Percentiles rank a stretch among this genome's conserved stretches.
Evolutionary conservation across 257 asterid genomes (phyloP).

Genomic region (Dorcoceras hygrometricum): DNA sequence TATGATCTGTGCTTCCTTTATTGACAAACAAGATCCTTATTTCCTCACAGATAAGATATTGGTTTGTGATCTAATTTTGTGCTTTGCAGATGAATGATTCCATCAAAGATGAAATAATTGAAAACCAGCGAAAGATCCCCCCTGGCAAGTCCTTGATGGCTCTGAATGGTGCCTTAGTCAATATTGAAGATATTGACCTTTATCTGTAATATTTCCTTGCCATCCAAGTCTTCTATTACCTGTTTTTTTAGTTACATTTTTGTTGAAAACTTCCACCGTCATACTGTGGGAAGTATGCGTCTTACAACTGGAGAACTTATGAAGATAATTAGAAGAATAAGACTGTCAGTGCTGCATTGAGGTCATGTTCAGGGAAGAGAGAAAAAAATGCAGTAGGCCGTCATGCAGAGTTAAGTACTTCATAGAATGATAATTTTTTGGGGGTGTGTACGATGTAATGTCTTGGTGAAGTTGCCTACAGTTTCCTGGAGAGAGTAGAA

Average conservation of each 20-base stretch:
- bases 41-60: conserved; percentile 17
- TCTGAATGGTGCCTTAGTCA: conserved; percentile 93
- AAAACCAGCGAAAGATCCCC: conserved; percentile 95
- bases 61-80: conserved; percentile 29
- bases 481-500: not conserved
- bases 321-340: not conserved
- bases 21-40: conserved; percentile 18
- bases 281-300: conserved; percentile 14
- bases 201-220: conserved; percentile 66
- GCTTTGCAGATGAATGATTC: conserved; percentile 83
- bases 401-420: not conserved
- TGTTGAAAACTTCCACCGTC: conserved; percentile 1
- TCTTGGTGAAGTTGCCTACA: not conserved
- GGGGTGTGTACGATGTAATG: not conserved
- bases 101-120: conserved; percentile 86
- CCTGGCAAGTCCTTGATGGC: conserved; percentile 99
- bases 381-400: not conserved
- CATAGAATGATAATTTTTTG: not conserved
- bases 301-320: not conserved
- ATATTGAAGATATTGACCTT: conserved; percentile 92
- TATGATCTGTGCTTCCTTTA: conserved; percentile 3
- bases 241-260: not conserved
- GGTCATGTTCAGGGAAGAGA: conserved; percentile 2
- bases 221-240: conserved; percentile 16
- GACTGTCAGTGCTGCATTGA: not conserved